A percentile compares a stretch with the other conserved stretches of the same genome.
Conservation (phyloP, 805 yeast species). For the Kazachstania kunashirensis region DNA sequence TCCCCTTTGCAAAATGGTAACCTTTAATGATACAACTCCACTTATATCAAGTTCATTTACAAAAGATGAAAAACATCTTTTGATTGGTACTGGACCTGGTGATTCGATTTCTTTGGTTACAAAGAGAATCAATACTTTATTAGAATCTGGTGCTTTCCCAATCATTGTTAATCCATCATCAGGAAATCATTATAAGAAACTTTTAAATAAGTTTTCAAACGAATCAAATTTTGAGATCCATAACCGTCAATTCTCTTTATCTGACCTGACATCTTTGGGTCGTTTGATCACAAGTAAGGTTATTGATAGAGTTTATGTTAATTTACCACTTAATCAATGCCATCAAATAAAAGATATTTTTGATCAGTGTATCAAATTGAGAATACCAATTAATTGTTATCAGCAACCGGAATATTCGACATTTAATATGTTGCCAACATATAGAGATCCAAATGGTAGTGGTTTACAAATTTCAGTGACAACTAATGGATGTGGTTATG, state of each 20-base stretch:
- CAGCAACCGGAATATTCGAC: slow-evolving; percentile 66
- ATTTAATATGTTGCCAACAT: slow-evolving; percentile 67
- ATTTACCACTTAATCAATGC: slow-evolving; percentile 30
- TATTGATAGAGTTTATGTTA: slow-evolving; percentile 71
- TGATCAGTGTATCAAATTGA: slow-evolving; percentile 41
- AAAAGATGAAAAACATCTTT: slow-evolving; percentile 43
- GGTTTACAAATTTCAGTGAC: slow-evolving; percentile 71
- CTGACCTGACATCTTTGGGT: slow-evolving; percentile 49
- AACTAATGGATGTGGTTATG: slow-evolving; percentile 84
- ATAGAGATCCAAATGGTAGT: slow-evolving; percentile 47
- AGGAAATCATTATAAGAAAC: slow-evolving; percentile 14
- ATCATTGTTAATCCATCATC: slow-evolving; percentile 35
- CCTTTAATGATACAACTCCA: too few relatives aligned
- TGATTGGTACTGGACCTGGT: slow-evolving; percentile 38
- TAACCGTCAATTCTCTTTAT: slow-evolving; percentile 29
- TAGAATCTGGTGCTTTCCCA: slow-evolving; percentile 49
- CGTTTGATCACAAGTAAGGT: slow-evolving; percentile 49
- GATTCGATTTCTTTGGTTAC: slow-evolving; percentile 19
- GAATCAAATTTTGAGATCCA: slow-evolving; percentile 23
- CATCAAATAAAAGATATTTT: slow-evolving; percentile 35
- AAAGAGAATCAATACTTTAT: slow-evolving; percentile 37
- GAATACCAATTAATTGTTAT: slow-evolving; percentile 77
- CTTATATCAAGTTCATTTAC: slow-evolving; percentile 38
- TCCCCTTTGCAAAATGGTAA: too few relatives aligned
- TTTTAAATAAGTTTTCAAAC: slow-evolving; percentile 16